These are phyloP conservation scores for Neurospora sp. DNA, from an alignment of 495 filamentous ascomycete genomes.

Conservation along the genomic window DNA sequence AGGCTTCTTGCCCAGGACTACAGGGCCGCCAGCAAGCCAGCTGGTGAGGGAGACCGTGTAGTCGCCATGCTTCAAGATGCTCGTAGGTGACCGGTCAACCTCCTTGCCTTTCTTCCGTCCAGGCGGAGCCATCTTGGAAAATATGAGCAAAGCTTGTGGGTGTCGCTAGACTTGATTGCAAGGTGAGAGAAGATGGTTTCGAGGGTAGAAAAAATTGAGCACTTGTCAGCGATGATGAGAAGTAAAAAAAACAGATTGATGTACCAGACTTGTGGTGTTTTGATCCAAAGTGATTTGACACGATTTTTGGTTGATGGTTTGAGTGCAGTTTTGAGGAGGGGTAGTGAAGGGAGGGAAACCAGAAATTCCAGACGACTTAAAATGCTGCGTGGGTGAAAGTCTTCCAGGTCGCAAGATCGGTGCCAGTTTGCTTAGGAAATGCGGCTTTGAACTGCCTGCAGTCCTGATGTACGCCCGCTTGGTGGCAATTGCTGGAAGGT, in stretches of 20 bases:
- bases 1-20: background rate
- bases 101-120: background rate
- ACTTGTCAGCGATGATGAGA: background rate
- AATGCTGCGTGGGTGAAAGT: background rate
- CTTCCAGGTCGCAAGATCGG: background rate
- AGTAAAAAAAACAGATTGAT: background rate
- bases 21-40: background rate
- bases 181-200: background rate
- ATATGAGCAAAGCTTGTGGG: background rate
- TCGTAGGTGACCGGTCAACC: background rate
- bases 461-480: background rate
- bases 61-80: background rate
- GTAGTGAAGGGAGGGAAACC: background rate
- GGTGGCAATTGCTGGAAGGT: background rate
- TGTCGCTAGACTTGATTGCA: background rate
- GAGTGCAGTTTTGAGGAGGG: background rate
- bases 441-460: background rate
- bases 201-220: background rate
- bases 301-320: background rate
- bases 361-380: background rate
- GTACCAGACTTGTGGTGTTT: background rate
- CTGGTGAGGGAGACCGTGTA: conserved; percentile 3
- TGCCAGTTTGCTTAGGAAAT: background rate
- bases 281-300: background rate
- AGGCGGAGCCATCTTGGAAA: background rate